A percentile compares a stretch with the other conserved stretches of the same genome.
Conservation (phyloP, 2,329 filamentous ascomycete species). For the Colletotrichum tropicicola region DNA sequence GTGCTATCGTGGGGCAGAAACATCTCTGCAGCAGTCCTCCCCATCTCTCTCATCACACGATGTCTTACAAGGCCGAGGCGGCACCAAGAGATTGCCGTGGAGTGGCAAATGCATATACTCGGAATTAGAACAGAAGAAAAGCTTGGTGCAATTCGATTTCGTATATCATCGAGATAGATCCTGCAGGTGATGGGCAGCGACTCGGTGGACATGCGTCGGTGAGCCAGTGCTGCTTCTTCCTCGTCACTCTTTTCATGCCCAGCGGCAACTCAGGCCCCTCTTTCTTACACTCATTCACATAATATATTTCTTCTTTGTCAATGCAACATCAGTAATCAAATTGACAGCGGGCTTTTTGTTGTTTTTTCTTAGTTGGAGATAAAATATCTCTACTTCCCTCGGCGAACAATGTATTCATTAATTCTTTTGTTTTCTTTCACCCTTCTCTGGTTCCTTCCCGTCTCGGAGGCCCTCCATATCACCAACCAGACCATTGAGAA, state of each 20-base stretch:
- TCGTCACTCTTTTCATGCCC: not conserved
- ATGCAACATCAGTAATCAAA: not conserved
- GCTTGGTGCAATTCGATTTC: not conserved
- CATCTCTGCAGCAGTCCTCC: not conserved
- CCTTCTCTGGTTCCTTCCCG: not conserved
- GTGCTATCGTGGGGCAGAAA: not conserved
- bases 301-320: not conserved
- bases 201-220: not conserved
- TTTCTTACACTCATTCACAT: not conserved
- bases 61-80: not conserved
- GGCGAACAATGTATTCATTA: slow-evolving; percentile 1
- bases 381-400: not conserved
- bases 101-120: not conserved
- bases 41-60: not conserved
- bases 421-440: not conserved
- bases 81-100: not conserved
- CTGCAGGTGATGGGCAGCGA: not conserved
- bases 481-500: slow-evolving; percentile 15
- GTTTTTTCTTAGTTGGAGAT: not conserved
- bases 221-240: not conserved
- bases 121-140: not conserved
- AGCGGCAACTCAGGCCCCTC: not conserved
- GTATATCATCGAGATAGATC: not conserved
- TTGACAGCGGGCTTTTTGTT: not conserved
- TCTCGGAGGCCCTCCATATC: slow-evolving; percentile 14